These are phyloP conservation scores for Backusella sp. DNA, from an alignment of 192 early-diverging fungal species.

Conservation along the genomic window DNA sequence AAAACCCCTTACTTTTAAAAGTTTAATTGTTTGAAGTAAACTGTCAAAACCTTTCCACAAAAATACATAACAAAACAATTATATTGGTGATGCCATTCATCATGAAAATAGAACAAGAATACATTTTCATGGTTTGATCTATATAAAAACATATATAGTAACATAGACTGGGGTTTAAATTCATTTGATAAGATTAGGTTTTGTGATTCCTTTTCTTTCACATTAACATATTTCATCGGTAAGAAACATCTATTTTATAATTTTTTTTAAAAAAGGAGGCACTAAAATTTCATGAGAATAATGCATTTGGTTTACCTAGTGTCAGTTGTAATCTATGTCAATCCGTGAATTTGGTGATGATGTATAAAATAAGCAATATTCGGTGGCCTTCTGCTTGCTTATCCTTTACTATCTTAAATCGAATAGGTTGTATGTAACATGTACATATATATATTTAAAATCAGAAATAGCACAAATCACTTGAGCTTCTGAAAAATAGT, in stretches of 20 bases:
- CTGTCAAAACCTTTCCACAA: not conserved
- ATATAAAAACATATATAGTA: not conserved
- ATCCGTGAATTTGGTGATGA: not conserved
- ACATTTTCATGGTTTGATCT: not conserved
- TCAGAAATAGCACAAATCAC: too few relatives aligned
- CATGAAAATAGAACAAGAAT: not conserved
- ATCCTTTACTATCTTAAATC: not conserved
- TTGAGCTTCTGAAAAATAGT: too few relatives aligned
- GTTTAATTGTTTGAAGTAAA: not conserved
- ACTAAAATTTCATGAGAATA: not conserved
- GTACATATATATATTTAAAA: too few relatives aligned
- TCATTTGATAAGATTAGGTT: not conserved
- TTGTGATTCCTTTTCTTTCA: not conserved
- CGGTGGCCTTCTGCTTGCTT: not conserved
- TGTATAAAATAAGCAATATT: not conserved
- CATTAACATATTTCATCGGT: not conserved
- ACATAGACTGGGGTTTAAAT: not conserved
- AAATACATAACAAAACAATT: not conserved
- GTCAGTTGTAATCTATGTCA: not conserved
- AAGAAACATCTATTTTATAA: not conserved
- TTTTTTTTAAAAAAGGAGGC: not conserved
- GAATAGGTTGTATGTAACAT: not conserved
- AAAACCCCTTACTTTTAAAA: not conserved
- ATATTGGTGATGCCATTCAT: not conserved
- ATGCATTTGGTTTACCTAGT: not conserved